Base-by-base conservation (phyloP, 2,329 filamentous ascomycete species). In the Nigrospora oryzae region DNA sequence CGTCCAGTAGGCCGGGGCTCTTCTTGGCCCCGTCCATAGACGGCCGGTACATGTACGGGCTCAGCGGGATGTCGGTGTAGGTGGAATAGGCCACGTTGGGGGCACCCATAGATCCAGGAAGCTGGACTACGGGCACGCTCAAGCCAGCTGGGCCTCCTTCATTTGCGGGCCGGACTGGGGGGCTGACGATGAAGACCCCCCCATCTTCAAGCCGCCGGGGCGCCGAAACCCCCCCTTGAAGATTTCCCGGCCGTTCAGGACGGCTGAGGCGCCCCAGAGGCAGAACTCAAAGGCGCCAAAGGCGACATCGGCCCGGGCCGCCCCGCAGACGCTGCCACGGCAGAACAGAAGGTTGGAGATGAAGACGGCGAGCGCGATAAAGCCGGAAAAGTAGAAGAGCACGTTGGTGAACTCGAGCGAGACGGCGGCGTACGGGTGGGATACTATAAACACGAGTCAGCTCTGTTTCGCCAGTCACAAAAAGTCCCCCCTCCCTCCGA, bases 371-470 rank as follows among this genome's bases (percentile, higher is more conserved):
- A 81, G 68, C 11, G 75, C 75, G 53, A 79, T 68, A 63, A 81
- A 81, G 45, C 77, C 77, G 16, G 69, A 65, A 58, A 82, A 76
- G 63, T 78, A 79, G 56, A 81, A 73, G 45, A 79, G 50, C 5
- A 69, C 63, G 57, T 79, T 81, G 53, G 67, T 44, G 32, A 64
- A 54, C 52, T 81, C 77, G 48, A 80, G 50, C 23, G 60, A 65
- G 32, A 81, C 56, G 36, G 69, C 64, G 11, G 63, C 67, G 50
- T 70, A 73, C 30, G 74, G 70, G 56, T 77, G 69, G 32, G 70
- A 69, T 35, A 65, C 65, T 71, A 43, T 14, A 12, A 12, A 12
- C 30, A 15, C 14, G 2, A 11, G 32, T 38, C 31, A 19, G 38
- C 32, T 33, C 28, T 33, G n/a, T 5, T 32, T 17, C 16, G 14